Evolutionary conservation across 257 asterid species (phyloP).

Genomic region (Solanum raphanifolium): DNA sequence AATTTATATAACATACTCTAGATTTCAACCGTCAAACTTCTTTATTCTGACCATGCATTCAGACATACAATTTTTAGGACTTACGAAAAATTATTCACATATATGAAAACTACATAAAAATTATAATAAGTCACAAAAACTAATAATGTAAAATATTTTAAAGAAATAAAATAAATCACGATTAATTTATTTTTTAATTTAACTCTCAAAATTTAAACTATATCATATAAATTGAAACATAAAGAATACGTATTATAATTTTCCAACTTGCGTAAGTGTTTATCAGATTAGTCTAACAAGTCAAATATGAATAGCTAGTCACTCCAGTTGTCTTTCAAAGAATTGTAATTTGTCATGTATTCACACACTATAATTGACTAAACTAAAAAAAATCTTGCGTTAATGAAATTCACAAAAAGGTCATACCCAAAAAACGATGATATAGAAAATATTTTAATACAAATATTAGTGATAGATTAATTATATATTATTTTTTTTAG

Average conservation of each 20-base stretch:
- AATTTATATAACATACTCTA: too few relatives aligned
- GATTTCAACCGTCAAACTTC: too few relatives aligned
- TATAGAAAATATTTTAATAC: background rate
- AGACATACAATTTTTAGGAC: background rate
- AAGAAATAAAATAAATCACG: background rate
- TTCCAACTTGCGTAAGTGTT: background rate
- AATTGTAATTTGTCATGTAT: background rate
- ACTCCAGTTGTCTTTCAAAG: background rate
- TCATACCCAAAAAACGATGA: background rate
- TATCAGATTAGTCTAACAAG: background rate
- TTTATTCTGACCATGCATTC: background rate
- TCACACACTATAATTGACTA: background rate
- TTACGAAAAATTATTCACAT: background rate
- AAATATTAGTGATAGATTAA: background rate
- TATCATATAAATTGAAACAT: background rate
- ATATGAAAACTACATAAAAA: background rate
- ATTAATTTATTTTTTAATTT: background rate
- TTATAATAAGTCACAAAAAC: background rate
- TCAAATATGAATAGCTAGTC: background rate
- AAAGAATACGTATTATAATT: rapidly evolving
- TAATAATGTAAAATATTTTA: background rate
- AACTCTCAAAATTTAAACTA: background rate
- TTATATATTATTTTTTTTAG: background rate
- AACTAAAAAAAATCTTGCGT: background rate
- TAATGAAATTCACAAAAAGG: background rate